These are phyloP conservation scores for Penicillium manginii DNA, from an alignment of 495 filamentous ascomycete species.

Conservation along the genomic window DNA sequence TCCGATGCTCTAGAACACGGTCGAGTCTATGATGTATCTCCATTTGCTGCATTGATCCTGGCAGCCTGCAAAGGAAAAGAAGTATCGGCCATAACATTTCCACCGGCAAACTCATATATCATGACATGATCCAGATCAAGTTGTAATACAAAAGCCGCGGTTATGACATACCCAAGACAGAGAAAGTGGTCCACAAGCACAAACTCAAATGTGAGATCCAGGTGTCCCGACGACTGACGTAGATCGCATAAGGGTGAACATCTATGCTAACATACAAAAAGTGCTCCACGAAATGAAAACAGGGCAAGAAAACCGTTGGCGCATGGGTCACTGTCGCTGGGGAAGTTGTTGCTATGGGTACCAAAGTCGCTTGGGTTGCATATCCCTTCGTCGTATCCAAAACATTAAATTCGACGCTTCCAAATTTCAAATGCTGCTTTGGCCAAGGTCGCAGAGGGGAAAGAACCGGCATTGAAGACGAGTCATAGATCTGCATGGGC, in stretches of 20 bases:
- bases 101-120: slow-evolving; percentile 12
- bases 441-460: not conserved
- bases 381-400: not conserved
- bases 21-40: slow-evolving; percentile 20
- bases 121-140: not conserved
- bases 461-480: not conserved
- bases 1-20: slow-evolving; percentile 30
- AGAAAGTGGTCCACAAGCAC: too few relatives aligned
- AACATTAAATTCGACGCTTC: not conserved
- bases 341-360: not conserved
- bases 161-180: not conserved
- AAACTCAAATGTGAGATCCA: not conserved
- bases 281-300: not conserved
- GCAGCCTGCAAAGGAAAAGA: slow-evolving; percentile 36
- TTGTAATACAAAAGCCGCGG: not conserved
- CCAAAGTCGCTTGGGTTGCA: not conserved
- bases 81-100: slow-evolving; percentile 17
- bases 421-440: not conserved
- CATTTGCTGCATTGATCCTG: slow-evolving; percentile 31
- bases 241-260: not conserved
- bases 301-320: not conserved
- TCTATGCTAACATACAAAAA: not conserved
- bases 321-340: not conserved
- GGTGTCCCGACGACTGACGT: not conserved
- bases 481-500: not conserved